Evolutionary conservation across 768 basidiomycete genomes (phyloP).

Genomic region (Porphyrellus cyaneotinctus): DNA sequence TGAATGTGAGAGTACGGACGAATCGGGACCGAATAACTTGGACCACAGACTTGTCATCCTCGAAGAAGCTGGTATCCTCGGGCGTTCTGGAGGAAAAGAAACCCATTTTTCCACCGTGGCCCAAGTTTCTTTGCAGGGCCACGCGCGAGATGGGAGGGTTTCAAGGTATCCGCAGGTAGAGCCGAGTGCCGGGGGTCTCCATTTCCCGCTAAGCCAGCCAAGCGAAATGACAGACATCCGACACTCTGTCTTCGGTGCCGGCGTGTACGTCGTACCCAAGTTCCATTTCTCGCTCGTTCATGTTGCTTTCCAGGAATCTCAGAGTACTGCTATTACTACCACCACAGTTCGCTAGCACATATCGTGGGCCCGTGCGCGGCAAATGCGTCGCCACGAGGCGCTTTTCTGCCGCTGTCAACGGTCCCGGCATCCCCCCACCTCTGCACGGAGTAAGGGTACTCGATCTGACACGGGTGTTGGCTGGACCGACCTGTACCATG

Average conservation of each 20-base stretch:
- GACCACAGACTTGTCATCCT: constrained; percentile 45
- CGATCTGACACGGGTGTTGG: constrained; percentile 85
- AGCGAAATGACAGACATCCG: constrained; percentile 22
- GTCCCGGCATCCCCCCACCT: constrained; percentile 68
- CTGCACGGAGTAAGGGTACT: constrained; percentile 78
- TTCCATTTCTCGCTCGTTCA: not conserved
- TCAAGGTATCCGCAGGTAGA: constrained; percentile 9
- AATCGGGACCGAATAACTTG: constrained; percentile 60
- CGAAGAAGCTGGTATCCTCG: constrained; percentile 14
- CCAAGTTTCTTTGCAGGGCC: not conserved
- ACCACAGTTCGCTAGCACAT: not conserved
- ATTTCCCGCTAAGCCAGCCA: constrained; percentile 9
- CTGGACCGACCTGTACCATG: constrained; percentile 93
- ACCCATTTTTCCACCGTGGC: constrained; percentile 22
- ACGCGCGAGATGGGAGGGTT: not conserved
- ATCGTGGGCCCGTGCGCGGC: not conserved
- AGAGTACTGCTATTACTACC: not conserved
- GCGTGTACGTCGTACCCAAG: not conserved
- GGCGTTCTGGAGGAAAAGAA: constrained; percentile 30
- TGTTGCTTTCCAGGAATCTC: constrained; percentile 7
- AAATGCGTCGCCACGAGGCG: not conserved
- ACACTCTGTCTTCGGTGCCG: constrained; percentile 24
- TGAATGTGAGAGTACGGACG: constrained; percentile 38
- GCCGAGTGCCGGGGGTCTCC: constrained; percentile 22
- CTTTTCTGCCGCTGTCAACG: constrained; percentile 12